Conservation (phyloP, 495 filamentous ascomycete species). For the Penicillium macrosclerotiorum region DNA sequence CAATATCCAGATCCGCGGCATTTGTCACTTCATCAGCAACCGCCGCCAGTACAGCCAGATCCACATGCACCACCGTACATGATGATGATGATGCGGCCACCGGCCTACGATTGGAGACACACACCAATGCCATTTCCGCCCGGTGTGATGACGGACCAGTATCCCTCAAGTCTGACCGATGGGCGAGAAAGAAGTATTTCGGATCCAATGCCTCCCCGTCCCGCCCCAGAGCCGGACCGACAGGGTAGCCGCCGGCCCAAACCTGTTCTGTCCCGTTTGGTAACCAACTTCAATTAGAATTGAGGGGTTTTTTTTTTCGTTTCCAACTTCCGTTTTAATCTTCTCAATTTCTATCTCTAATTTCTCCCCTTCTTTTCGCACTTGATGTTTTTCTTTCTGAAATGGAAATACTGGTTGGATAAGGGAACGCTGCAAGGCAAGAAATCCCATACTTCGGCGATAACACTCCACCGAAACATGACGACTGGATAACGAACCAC, state of each 20-base stretch:
- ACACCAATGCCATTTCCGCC: constrained; percentile 11
- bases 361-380: neutral
- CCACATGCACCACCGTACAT: neutral
- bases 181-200: constrained; percentile 24
- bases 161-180: constrained; percentile 6
- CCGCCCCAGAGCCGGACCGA: neutral
- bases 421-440: too few relatives aligned
- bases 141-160: constrained; percentile 2
- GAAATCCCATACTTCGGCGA: too few relatives aligned
- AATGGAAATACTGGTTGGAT: too few relatives aligned
- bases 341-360: neutral
- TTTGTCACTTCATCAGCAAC: constrained; percentile 15
- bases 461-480: too few relatives aligned
- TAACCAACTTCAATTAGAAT: constrained; percentile 37
- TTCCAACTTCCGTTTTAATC: constrained; percentile 1
- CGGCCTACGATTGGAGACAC: constrained; percentile 8
- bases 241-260: constrained; percentile 24
- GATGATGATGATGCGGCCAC: neutral
- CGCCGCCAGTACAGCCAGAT: neutral
- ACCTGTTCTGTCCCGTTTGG: constrained; percentile 38
- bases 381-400: too few relatives aligned
- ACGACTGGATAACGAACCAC: too few relatives aligned
- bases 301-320: constrained; percentile 6
- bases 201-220: constrained; percentile 18
- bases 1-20: constrained; percentile 21